Conservation (phyloP, 768 basidiomycete species). For the Pleurotus tuber-regium region DNA sequence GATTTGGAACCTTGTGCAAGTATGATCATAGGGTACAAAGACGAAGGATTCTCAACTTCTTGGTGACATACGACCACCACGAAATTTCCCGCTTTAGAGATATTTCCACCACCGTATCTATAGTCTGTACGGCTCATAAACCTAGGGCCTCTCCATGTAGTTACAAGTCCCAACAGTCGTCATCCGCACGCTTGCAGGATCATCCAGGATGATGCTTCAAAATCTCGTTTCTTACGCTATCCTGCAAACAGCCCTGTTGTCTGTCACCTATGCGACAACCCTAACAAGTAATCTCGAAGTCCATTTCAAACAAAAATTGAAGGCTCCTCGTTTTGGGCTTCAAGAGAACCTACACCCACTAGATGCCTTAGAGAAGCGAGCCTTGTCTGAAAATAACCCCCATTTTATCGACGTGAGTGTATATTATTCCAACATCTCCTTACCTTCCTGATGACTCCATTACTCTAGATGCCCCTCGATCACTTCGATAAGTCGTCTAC, state of each 20-base stretch:
- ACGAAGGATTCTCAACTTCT: too few relatives aligned
- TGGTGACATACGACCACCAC: neutral
- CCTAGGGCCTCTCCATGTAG: neutral
- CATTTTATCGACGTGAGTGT: conserved; percentile 1
- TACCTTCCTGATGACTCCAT: too few relatives aligned
- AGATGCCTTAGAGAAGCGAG: neutral
- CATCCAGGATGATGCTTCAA: neutral
- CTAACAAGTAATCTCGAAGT: too few relatives aligned
- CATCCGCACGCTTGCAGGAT: neutral
- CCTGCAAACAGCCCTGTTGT: too few relatives aligned
- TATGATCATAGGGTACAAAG: too few relatives aligned
- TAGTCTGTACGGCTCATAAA: neutral
- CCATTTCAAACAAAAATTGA: neutral
- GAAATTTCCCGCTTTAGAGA: neutral
- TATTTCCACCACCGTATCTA: neutral
- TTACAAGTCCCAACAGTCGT: neutral
- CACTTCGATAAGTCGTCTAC: conserved; percentile 35
- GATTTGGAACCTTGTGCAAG: too few relatives aligned
- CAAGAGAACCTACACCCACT: neutral
- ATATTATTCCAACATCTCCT: too few relatives aligned
- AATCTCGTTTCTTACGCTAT: neutral
- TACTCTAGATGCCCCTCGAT: conserved; percentile 48
- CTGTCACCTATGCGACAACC: too few relatives aligned
- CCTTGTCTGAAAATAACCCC: neutral
- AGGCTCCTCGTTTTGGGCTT: neutral